Conservation (phyloP, 805 yeast species). For the Ogataea nitratoaversa region DNA sequence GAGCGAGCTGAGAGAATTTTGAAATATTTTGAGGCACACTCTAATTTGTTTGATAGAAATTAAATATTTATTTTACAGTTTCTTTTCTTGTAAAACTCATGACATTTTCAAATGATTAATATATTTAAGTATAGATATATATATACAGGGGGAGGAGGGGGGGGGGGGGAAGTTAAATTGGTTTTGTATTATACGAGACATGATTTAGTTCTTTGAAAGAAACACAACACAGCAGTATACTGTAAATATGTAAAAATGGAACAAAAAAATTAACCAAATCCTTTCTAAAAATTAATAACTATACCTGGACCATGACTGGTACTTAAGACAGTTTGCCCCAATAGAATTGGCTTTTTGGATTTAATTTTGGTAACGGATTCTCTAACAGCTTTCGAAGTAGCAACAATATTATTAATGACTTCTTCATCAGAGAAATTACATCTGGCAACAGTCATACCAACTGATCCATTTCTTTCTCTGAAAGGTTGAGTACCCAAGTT, state of each 20-base stretch:
- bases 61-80: too few relatives aligned
- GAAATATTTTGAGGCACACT: too few relatives aligned
- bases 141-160: too few relatives aligned
- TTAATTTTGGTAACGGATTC: slow-evolving; percentile 51
- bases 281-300: slow-evolving; percentile 47
- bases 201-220: too few relatives aligned
- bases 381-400: slow-evolving; percentile 59
- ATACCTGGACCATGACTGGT: slow-evolving; percentile 80
- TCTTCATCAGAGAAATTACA: slow-evolving; percentile 76
- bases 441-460: slow-evolving; percentile 70
- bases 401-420: slow-evolving; percentile 63
- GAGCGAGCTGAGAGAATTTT: too few relatives aligned
- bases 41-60: too few relatives aligned
- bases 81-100: too few relatives aligned
- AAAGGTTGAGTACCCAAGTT: slow-evolving; percentile 70
- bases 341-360: slow-evolving; percentile 59
- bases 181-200: too few relatives aligned
- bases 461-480: slow-evolving; percentile 62
- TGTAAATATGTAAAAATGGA: not conserved
- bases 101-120: too few relatives aligned
- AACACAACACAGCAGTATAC: too few relatives aligned
- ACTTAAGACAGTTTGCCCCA: slow-evolving; percentile 66
- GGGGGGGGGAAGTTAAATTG: too few relatives aligned
- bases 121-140: too few relatives aligned
- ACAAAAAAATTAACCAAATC: not conserved